A percentile compares a stretch with the other conserved stretches of the same genome.
Conservation (phyloP, 2,329 filamentous ascomycete species). For the Huntiella bhutanensis region DNA sequence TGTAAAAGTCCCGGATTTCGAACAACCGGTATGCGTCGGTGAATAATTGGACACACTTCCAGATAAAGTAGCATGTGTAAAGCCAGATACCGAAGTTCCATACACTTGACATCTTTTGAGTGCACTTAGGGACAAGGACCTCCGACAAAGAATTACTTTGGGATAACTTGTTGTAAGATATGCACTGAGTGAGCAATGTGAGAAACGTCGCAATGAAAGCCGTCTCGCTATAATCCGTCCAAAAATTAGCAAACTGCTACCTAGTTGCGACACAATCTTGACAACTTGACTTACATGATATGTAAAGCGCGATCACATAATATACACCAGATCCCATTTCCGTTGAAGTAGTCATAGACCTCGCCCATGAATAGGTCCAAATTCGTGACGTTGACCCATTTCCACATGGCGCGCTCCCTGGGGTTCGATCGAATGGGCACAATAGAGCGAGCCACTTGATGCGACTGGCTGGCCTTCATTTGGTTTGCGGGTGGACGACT, state of each 20-base stretch:
- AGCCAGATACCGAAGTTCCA: constrained; percentile 70
- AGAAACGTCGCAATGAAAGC: constrained; percentile 67
- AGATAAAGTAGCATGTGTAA: constrained; percentile 71
- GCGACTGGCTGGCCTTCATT: background rate
- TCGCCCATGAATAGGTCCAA: constrained; percentile 70
- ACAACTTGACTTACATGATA: constrained; percentile 39
- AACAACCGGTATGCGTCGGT: constrained; percentile 54
- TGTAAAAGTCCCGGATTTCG: constrained; percentile 71
- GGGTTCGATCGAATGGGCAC: constrained; percentile 4
- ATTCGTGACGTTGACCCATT: constrained; percentile 82
- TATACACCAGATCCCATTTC: constrained; percentile 73
- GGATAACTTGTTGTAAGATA: constrained; percentile 60
- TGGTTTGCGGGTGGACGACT: background rate
- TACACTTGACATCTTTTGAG: constrained; percentile 50
- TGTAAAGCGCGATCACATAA: constrained; percentile 52
- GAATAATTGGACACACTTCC: constrained; percentile 55
- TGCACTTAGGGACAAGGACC: constrained; percentile 54
- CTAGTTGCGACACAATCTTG: background rate
- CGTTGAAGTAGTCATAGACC: constrained; percentile 73
- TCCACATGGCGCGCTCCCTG: constrained; percentile 66
- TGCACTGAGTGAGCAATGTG: constrained; percentile 68
- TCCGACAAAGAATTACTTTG: constrained; percentile 38
- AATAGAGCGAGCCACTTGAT: background rate
- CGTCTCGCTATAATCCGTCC: constrained; percentile 38
- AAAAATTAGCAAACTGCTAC: background rate